These are phyloP conservation scores for Trichoderma endophyticum DNA, from an alignment of 2,329 filamentous ascomycete genomes.

Conservation along the genomic window DNA sequence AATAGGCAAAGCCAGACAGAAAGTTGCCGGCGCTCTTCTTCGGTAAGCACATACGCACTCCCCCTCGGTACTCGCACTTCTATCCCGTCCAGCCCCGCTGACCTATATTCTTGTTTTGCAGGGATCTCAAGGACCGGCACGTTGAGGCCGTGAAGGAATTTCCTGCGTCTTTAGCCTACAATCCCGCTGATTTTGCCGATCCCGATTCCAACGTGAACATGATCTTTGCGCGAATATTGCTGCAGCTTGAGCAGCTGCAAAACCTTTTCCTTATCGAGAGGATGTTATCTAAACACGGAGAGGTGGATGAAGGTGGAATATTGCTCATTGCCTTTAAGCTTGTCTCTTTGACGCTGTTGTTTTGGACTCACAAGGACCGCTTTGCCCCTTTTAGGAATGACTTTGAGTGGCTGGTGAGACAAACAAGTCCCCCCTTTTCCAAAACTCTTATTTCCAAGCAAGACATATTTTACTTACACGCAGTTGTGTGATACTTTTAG, in stretches of 20 bases:
- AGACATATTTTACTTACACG: neutral
- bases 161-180: slow-evolving; percentile 39
- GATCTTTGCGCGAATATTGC: slow-evolving; percentile 44
- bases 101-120: neutral
- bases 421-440: neutral
- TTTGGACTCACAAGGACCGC: slow-evolving; percentile 50
- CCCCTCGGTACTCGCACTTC: neutral
- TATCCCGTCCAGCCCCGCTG: neutral
- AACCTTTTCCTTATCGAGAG: slow-evolving; percentile 59
- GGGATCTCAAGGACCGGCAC: slow-evolving; percentile 9
- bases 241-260: slow-evolving; percentile 50
- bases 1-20: slow-evolving; percentile 33
- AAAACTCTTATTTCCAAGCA: too few relatives aligned
- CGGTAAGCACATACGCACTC: neutral
- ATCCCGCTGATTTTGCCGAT: slow-evolving; percentile 37
- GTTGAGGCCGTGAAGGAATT: slow-evolving; percentile 2
- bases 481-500: slow-evolving; percentile 25
- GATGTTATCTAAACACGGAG: slow-evolving; percentile 46
- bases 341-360: slow-evolving; percentile 43
- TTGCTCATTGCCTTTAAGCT: slow-evolving; percentile 47
- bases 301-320: slow-evolving; percentile 38
- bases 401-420: slow-evolving; percentile 49
- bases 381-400: slow-evolving; percentile 40
- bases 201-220: slow-evolving; percentile 28
- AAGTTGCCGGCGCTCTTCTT: neutral